Evolutionary conservation across 2,329 filamentous ascomycete genomes (phyloP).

Genomic region (Aspergillus sp.): DNA sequence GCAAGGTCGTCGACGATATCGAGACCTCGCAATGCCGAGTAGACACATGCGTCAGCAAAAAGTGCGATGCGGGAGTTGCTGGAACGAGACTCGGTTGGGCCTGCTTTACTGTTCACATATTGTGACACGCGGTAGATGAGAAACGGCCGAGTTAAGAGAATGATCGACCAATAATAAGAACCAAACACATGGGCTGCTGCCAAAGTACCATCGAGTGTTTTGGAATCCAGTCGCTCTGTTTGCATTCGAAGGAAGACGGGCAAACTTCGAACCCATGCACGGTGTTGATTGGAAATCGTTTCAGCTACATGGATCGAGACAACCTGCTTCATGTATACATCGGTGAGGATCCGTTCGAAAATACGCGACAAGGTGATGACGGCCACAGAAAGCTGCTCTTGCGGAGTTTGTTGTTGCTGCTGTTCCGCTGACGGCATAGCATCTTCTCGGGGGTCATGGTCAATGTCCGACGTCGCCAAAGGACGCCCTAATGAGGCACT

Average conservation of each 20-base stretch:
- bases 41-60: slow-evolving; percentile 39
- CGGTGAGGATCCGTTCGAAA: slow-evolving; percentile 37
- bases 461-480: slow-evolving; percentile 47
- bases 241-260: slow-evolving; percentile 43
- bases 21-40: slow-evolving; percentile 35
- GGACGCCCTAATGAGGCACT: slow-evolving; percentile 47
- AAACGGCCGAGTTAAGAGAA: slow-evolving; percentile 48
- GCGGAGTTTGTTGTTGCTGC: slow-evolving; percentile 12
- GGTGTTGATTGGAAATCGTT: slow-evolving; percentile 37
- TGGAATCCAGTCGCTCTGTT: slow-evolving; percentile 37
- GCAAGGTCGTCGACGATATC: slow-evolving; percentile 35
- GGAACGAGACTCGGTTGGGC: slow-evolving; percentile 15
- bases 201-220: slow-evolving; percentile 30
- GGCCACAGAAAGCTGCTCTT: slow-evolving; percentile 43
- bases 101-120: slow-evolving; percentile 25
- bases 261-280: slow-evolving; percentile 35
- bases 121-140: slow-evolving; percentile 46
- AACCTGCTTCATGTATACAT: slow-evolving; percentile 39
- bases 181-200: slow-evolving; percentile 46
- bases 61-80: slow-evolving; percentile 26
- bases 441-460: slow-evolving; percentile 34
- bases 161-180: slow-evolving; percentile 50
- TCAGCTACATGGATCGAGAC: slow-evolving; percentile 37
- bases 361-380: slow-evolving; percentile 40
- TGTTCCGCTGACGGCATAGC: slow-evolving; percentile 20